Base-by-base conservation (phyloP, 805 yeast species). In the Pichia paraexigua region DNA sequence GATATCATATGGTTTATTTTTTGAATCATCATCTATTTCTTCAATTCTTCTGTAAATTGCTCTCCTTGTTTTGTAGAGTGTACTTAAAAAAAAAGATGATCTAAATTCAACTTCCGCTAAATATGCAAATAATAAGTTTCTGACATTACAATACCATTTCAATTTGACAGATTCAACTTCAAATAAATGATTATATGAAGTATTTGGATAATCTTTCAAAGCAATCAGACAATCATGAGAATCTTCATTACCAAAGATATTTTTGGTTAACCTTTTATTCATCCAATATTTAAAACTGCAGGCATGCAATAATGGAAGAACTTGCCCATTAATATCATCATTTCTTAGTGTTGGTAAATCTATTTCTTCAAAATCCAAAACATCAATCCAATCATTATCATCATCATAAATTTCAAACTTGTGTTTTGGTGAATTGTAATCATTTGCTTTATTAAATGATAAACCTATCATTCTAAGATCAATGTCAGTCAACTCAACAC, bases 251-350 rank as follows among this genome's bases (percentile, higher is more conserved):
- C 80, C 80, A 63, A 81, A 81, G 22, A 67, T 49, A 61, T 67
- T 52, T 39, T 54, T 47, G 3, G 42, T 49, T 9, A 53, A 43
- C 41, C 71, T 71, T 2, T 72, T 75, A 54, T 76, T 73, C 48
- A 84, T 81, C 46, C 92, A 74, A 63, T 87, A 91, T 3, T 83
- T 72, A 62, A 90, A 83, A 43, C 79, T 70, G 6, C 92, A 87
- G 0, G 95, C 73, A 64, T 70, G 80, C 58, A 87, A 59, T 55
- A 90, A 65, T 1, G 96, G 96, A 43, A 71, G 62, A 1, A 85
- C 74, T 4, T 67, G 64, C 2, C 85, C 76, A 1, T 60, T 50
- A 5, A 79, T 71, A 5, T 66, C 59, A 47, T 65, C 64, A 1
- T 65, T 63, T 11, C 63, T 60, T 9, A 76, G 53, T 5, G 74